A percentile compares a stretch with the other conserved stretches of the same genome.
Evolutionary conservation across 768 basidiomycete species (phyloP).

Genomic region (Mycena galopus): DNA sequence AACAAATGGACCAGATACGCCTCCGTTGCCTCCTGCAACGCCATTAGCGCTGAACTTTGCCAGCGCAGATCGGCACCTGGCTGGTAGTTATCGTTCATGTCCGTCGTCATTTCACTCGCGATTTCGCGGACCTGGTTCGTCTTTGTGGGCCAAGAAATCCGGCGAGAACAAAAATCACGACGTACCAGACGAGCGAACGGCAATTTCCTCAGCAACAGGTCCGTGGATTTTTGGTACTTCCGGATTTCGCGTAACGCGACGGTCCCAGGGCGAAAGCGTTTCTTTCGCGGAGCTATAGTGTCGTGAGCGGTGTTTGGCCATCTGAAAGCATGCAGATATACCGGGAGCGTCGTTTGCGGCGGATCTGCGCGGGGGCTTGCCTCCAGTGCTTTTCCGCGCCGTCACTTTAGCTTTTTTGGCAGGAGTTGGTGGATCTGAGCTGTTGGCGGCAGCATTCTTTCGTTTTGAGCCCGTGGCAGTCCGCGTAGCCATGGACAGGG

Average conservation of each 20-base stretch:
- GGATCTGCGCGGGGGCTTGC: conserved; percentile 54
- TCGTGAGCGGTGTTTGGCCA: conserved; percentile 9
- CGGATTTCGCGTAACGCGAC: conserved; percentile 93
- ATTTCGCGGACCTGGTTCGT: conserved; percentile 91
- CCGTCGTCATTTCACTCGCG: conserved; percentile 89
- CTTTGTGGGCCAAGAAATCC: not conserved
- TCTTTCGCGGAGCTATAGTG: conserved; percentile 46
- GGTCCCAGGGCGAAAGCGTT: conserved; percentile 91
- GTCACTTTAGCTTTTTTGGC: conserved; percentile 70
- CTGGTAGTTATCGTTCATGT: conserved; percentile 70
- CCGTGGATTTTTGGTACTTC: conserved; percentile 94
- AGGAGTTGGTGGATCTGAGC: conserved; percentile 62
- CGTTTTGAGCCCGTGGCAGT: conserved; percentile 61
- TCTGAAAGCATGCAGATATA: conserved; percentile 31
- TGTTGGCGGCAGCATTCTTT: conserved; percentile 54
- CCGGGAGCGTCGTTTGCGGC: conserved; percentile 40
- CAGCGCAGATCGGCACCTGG: conserved; percentile 78
- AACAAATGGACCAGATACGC: conserved; percentile 96
- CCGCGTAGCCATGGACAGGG: conserved; percentile 75
- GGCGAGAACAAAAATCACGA: conserved; percentile 30
- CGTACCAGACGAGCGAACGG: conserved; percentile 93
- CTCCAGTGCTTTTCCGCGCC: conserved; percentile 90
- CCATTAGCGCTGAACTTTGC: conserved; percentile 95
- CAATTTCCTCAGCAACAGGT: conserved; percentile 86
- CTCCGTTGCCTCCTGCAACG: conserved; percentile 97